phyloP scores from a whole-genome alignment of 1,284 basidiomycete genomes.

The Meira nashicola region DNA sequence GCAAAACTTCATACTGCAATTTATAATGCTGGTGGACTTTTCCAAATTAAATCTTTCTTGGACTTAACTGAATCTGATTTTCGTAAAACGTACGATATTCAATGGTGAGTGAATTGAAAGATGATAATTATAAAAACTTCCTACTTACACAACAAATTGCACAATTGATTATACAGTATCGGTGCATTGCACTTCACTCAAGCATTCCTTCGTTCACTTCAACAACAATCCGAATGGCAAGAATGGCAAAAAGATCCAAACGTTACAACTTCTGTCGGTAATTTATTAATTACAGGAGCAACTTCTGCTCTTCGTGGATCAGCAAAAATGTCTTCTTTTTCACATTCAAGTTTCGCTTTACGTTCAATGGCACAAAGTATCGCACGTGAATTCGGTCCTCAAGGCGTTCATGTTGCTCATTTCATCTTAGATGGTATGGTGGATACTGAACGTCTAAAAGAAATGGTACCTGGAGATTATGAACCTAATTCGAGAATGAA shows the following conservation, averaged over 20 bases:
- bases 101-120: conserved; percentile 2
- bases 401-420: conserved; percentile 12
- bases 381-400: conserved; percentile 10
- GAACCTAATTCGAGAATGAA: conserved; percentile 25
- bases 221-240: not conserved
- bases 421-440: conserved; percentile 12
- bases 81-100: not conserved
- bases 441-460: conserved; percentile 2
- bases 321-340: conserved; percentile 6
- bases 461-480: conserved; percentile 10
- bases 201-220: conserved; percentile 5
- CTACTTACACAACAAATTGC: not conserved
- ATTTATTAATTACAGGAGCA: conserved; percentile 5
- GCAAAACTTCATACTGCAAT: conserved; percentile 1
- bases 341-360: conserved; percentile 7
- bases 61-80: conserved; percentile 5
- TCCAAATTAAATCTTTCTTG: conserved; percentile 1
- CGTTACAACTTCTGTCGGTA: not conserved
- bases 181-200: conserved; percentile 9
- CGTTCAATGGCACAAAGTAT: not conserved
- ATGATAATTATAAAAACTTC: not conserved
- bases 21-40: conserved; percentile 3
- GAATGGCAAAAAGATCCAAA: not conserved
- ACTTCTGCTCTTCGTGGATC: conserved; percentile 4
- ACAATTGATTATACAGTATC: conserved; percentile 7